These are phyloP conservation scores for Globisporangium paroecandrum DNA, from an alignment of 352 stramenopile species.

Conservation along the genomic window DNA sequence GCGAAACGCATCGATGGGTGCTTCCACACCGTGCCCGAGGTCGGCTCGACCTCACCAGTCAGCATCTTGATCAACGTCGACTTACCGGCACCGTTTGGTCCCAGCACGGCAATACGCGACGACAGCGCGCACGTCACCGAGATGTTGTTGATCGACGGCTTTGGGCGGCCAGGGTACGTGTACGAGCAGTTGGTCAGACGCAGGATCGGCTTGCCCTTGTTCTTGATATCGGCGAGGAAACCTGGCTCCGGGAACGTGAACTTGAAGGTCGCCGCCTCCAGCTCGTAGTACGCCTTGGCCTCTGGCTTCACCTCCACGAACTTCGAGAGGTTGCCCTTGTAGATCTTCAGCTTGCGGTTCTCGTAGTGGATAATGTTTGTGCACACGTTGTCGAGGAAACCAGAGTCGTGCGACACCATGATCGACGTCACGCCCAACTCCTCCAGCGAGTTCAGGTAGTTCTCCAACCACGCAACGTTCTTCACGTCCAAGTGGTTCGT, in stretches of 20 bases:
- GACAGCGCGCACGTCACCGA: constrained; percentile 77
- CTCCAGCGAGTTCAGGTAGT: constrained; percentile 85
- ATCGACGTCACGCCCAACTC: constrained; percentile 86
- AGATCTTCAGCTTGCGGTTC: constrained; percentile 88
- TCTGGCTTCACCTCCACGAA: constrained; percentile 87
- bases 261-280: constrained; percentile 80
- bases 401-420: constrained; percentile 96
- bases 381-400: constrained; percentile 97
- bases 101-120: constrained; percentile 77
- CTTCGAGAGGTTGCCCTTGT: constrained; percentile 83
- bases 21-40: constrained; percentile 73
- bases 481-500: constrained; percentile 94
- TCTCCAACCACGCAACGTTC: constrained; percentile 91
- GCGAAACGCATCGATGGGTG: constrained; percentile 90
- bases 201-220: constrained; percentile 90
- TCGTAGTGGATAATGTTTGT: constrained; percentile 99
- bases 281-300: constrained; percentile 88
- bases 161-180: constrained; percentile 71
- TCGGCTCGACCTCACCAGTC: constrained; percentile 79
- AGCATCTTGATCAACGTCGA: constrained; percentile 96
- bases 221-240: constrained; percentile 89
- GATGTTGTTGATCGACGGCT: constrained; percentile 84
- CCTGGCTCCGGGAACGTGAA: constrained; percentile 86
- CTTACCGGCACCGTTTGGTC: constrained; percentile 94
- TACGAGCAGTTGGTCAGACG: constrained; percentile 85